phyloP scores from a whole-genome alignment of 202 grass and related monocot species.

The Cymbopogon flexuosus region DNA sequence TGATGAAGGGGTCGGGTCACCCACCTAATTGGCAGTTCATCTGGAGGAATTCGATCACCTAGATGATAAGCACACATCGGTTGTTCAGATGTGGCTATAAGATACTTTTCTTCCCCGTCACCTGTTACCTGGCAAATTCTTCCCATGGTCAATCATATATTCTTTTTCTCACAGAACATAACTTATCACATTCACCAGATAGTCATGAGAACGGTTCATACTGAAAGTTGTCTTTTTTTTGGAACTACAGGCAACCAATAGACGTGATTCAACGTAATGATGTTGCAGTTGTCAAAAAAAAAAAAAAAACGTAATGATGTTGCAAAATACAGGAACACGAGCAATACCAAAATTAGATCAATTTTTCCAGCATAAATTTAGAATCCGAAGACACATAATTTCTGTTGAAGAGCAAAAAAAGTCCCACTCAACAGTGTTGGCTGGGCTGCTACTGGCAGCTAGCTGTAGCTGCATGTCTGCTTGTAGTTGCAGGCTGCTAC shows the following conservation, averaged over 20 bases:
- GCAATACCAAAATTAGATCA: not conserved
- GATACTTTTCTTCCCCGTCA: not conserved
- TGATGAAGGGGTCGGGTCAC: not conserved
- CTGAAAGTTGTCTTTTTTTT: not conserved
- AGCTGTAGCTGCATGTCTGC: no score
- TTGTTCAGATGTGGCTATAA: not conserved
- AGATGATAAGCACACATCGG: not conserved
- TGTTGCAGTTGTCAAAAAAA: no score
- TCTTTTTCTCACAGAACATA: not conserved
- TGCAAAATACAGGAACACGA: not conserved
- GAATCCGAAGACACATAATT: no score
- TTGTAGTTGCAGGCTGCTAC: not conserved
- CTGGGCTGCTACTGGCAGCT: not conserved
- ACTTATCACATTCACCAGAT: not conserved
- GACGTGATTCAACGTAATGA: not conserved
- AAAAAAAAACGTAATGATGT: no score
- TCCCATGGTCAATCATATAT: not conserved
- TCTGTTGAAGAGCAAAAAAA: not conserved
- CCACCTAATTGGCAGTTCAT: not conserved
- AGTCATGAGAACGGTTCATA: not conserved
- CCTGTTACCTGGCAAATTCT: not conserved
- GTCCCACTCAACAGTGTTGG: not conserved
- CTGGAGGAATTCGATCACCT: not conserved
- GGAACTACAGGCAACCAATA: not conserved
- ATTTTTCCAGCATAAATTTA: not conserved